Base-by-base conservation (phyloP, 345 rosid genomes). In the Fremontodendron californicum region DNA sequence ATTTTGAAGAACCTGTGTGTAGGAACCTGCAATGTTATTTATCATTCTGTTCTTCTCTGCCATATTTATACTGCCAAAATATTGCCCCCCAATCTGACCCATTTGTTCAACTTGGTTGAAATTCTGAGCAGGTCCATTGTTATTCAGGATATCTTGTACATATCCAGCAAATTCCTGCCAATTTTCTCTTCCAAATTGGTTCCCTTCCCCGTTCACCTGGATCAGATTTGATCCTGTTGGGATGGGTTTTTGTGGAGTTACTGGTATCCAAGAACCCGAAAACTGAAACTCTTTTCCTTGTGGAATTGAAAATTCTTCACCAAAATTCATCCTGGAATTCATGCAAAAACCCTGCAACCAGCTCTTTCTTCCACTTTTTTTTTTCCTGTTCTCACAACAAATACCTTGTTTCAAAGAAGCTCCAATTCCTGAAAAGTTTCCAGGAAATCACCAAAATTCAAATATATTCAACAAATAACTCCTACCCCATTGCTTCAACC, bases 221-320 rank as follows among this genome's bases (percentile, higher is more conserved):
- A 72, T 60, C 9, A 48, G 57, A 80, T 75, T 78, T 4, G 86
- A 79, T 85, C 80, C 74, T 23, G 73, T 51, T 33, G 73, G 78
- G 48, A 82, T 23, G 1, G 82, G 85, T 66, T 88, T 88, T 42
- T 66, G 80, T 4, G 90, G 88, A 13, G 93, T 86, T 18, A 65
- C 3, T 0, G 90, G 93, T 42, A 83, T 66, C 89, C 89, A 91
- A 65, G 85, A 65, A 81, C 77, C 85, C 77, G 74, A 42, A 49
- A 78, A 78, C 18, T 76, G 79, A 40, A 78, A 75, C 49, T 81
- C 84, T 13, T 48, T 82, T 42, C 77, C 87, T 46, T 40, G 12
- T 15, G 85, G 83, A 77, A 78, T 48, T 43, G 84, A 66, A 79
- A 79, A 67, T 42, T 66, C 80, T 62, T 79, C 86, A n/a, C 88